These are phyloP conservation scores for Ceratocystis diversiconidia DNA, from an alignment of 2,329 filamentous ascomycete species.

Conservation along the genomic window DNA sequence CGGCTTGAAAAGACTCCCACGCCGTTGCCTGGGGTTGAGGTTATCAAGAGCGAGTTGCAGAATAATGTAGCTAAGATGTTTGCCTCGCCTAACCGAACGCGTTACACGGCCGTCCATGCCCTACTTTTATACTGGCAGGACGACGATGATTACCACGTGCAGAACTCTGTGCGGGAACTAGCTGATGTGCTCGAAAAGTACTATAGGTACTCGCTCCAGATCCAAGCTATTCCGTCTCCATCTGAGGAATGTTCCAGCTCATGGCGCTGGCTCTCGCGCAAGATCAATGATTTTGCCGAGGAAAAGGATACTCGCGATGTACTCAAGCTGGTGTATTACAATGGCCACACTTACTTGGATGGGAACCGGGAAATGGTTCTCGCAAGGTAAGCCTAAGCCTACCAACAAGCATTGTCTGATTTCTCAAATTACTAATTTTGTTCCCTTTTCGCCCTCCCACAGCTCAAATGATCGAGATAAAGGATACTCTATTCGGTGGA, in stretches of 20 bases:
- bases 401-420: not conserved
- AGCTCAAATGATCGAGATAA: slow-evolving; percentile 36
- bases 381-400: slow-evolving; percentile 33
- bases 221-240: slow-evolving; percentile 36
- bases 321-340: slow-evolving; percentile 46
- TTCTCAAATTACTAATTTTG: not conserved
- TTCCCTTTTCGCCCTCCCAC: not conserved
- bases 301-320: slow-evolving; percentile 40
- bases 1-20: slow-evolving; percentile 38
- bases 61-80: slow-evolving; percentile 35
- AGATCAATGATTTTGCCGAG: slow-evolving; percentile 39
- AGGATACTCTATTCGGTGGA: slow-evolving; percentile 36
- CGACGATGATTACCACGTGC: slow-evolving; percentile 31
- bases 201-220: slow-evolving; percentile 38
- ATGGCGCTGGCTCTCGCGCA: slow-evolving; percentile 39
- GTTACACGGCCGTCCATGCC: slow-evolving; percentile 39
- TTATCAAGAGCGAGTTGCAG: slow-evolving; percentile 39
- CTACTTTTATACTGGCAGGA: slow-evolving; percentile 45
- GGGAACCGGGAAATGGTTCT: slow-evolving; percentile 43
- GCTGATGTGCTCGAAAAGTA: slow-evolving; percentile 36
- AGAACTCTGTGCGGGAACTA: slow-evolving; percentile 32
- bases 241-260: slow-evolving; percentile 35
- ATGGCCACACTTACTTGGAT: slow-evolving; percentile 40
- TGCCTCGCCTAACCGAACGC: slow-evolving; percentile 35
- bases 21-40: slow-evolving; percentile 35